phyloP scores from a whole-genome alignment of 441 rosid genomes.

The Populus trichocarpa region DNA sequence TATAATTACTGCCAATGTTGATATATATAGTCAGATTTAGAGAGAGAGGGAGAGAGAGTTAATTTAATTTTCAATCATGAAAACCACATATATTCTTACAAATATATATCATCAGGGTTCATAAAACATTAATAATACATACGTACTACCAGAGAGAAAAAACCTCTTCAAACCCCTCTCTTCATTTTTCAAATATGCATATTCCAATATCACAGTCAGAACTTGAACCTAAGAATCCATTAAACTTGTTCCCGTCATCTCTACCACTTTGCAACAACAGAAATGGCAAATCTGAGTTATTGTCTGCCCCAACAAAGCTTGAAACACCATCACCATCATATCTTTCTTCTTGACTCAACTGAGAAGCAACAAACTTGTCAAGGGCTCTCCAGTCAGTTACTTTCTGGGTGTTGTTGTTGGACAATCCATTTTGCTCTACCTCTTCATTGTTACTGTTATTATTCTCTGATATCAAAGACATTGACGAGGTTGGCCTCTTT shows the following conservation, averaged over 20 bases:
- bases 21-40: not conserved
- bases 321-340: constrained; percentile 22
- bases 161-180: constrained; percentile 10
- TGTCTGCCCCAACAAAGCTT: constrained; percentile 26
- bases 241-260: constrained; percentile 49
- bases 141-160: not conserved
- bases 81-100: constrained; percentile 29
- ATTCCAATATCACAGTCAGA: constrained; percentile 59
- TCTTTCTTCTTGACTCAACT: constrained; percentile 66
- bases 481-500: constrained; percentile 45
- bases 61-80: constrained; percentile 23
- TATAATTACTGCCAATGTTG: not conserved
- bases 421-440: constrained; percentile 19
- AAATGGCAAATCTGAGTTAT: constrained; percentile 36
- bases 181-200: constrained; percentile 62
- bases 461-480: constrained; percentile 34
- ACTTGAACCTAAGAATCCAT: constrained; percentile 44
- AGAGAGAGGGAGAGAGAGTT: not conserved
- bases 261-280: constrained; percentile 46
- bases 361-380: constrained; percentile 92
- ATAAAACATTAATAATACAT: constrained; percentile 23
- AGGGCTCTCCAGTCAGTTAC: constrained; percentile 90
- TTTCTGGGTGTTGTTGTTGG: constrained; percentile 24
- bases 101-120: constrained; percentile 15
- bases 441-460: constrained; percentile 24